These are phyloP conservation scores for Colletotrichum ledebouriae DNA, from an alignment of 2,329 filamentous ascomycete species.

Conservation along the genomic window DNA sequence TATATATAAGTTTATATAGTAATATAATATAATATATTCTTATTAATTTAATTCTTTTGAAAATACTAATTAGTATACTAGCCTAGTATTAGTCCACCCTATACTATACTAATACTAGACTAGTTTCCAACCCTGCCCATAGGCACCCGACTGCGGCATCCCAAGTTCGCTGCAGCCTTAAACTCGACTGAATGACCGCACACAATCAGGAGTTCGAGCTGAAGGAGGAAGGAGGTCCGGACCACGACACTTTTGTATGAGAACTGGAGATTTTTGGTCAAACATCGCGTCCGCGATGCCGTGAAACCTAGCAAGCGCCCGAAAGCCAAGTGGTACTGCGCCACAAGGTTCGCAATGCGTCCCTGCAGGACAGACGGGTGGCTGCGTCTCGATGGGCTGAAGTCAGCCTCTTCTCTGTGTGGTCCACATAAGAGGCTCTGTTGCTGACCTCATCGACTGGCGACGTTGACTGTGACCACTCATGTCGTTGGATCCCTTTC, in stretches of 20 bases:
- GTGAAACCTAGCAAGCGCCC: slow-evolving; percentile 12
- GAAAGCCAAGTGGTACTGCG: slow-evolving; percentile 28
- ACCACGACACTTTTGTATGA: slow-evolving; percentile 14
- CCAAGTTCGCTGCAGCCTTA: slow-evolving; percentile 6
- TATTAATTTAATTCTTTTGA: no score
- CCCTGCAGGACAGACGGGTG: slow-evolving; percentile 30
- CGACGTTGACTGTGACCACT: background rate
- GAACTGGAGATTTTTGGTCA: background rate
- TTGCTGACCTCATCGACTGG: slow-evolving; percentile 2
- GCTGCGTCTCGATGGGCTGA: slow-evolving; percentile 12
- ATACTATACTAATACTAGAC: no score
- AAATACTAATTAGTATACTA: no score
- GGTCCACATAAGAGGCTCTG: slow-evolving; percentile 19
- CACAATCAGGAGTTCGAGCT: slow-evolving; percentile 8
- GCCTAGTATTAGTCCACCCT: no score
- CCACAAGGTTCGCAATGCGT: slow-evolving; percentile 25
- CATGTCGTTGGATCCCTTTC: background rate
- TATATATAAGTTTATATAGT: no score
- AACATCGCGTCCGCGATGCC: slow-evolving; percentile 3
- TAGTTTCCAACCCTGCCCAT: no score
- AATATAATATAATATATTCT: no score
- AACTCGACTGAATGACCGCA: background rate
- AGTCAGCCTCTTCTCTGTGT: background rate
- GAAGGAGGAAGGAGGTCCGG: slow-evolving; percentile 17
- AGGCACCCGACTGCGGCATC: slow-evolving; percentile 25